Conservation (phyloP, 108 stramenopile species). For the Skeletonema menzelii region DNA sequence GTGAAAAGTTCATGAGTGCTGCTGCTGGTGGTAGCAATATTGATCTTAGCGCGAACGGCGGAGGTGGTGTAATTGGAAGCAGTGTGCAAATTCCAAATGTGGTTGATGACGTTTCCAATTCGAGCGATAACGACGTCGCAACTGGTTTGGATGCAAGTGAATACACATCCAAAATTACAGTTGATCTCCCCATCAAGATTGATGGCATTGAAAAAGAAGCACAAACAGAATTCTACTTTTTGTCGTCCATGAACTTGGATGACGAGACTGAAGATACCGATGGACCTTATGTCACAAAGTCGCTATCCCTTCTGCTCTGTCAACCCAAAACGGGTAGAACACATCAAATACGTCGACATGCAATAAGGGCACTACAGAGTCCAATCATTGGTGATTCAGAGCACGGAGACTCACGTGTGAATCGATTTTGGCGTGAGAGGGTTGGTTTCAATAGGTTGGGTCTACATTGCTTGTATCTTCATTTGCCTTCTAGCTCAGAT, state of each 20-base stretch:
- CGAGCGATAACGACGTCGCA: not conserved
- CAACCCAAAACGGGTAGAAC: constrained; percentile 55
- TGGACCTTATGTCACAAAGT: constrained; percentile 18
- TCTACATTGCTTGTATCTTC: constrained; percentile 65
- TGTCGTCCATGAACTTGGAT: constrained; percentile 27
- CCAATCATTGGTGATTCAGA: constrained; percentile 76
- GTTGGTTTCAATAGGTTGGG: constrained; percentile 55
- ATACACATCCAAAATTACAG: constrained; percentile 25
- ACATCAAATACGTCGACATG: constrained; percentile 54
- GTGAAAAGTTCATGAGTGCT: constrained; percentile 17
- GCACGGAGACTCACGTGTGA: constrained; percentile 69
- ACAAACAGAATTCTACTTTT: constrained; percentile 45
- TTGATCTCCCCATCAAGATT: constrained; percentile 34
- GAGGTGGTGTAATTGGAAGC: constrained; percentile 1
- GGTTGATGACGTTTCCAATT: not conserved
- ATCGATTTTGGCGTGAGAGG: constrained; percentile 69
- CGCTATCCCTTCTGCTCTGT: constrained; percentile 50
- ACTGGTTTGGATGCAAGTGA: not conserved
- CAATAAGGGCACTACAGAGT: constrained; percentile 37
- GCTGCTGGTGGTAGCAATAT: not conserved
- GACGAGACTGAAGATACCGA: constrained; percentile 8
- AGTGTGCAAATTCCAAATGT: not conserved
- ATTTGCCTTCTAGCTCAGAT: constrained; percentile 32
- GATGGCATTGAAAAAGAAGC: constrained; percentile 45
- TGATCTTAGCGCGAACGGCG: constrained; percentile 4